A percentile compares a stretch with the other conserved stretches of the same genome.
Evolutionary conservation across 306 rosid genomes (phyloP).

Genomic region (Lathyrus tuberosus): DNA sequence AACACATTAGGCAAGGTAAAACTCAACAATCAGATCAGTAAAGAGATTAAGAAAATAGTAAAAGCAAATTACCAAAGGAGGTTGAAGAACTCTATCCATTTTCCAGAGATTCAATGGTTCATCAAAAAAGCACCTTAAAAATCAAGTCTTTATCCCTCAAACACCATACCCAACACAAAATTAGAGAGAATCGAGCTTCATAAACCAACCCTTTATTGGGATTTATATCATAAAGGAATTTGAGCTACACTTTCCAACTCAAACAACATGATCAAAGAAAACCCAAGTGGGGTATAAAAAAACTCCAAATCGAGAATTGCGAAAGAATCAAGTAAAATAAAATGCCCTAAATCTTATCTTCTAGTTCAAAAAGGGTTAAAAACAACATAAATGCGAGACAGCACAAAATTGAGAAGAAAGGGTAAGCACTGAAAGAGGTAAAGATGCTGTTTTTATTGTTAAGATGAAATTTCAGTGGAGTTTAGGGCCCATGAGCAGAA

Average conservation of each 20-base stretch:
- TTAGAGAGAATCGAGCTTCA: conserved; percentile 40
- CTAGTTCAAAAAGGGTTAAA: conserved; percentile 26
- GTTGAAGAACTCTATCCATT: conserved; percentile 86
- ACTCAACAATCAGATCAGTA: background rate
- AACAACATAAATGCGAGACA: conserved; percentile 56
- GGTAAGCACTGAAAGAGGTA: conserved; percentile 61
- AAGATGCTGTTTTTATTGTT: conserved; percentile 51
- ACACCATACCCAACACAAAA: conserved; percentile 49
- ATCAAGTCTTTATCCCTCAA: conserved; percentile 47
- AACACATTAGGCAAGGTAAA: background rate
- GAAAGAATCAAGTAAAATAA: conserved; percentile 41
- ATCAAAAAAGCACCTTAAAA: conserved; percentile 40
- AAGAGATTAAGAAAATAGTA: conserved; percentile 4
- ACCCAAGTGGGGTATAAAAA: conserved; percentile 40
- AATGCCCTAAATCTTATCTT: conserved; percentile 49
- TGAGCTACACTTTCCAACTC: background rate
- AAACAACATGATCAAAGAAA: conserved; percentile 33
- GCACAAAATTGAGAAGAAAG: conserved; percentile 56
- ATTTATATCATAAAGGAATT: too few relatives aligned
- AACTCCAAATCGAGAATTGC: conserved; percentile 38
- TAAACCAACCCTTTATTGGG: background rate
- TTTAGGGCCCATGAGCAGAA: conserved; percentile 74
- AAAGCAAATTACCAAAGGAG: conserved; percentile 73
- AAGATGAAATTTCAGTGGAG: conserved; percentile 71
- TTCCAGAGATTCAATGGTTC: conserved; percentile 40